These are phyloP conservation scores for Tilletia walkeri DNA, from an alignment of 1,284 basidiomycete genomes.

Conservation along the genomic window DNA sequence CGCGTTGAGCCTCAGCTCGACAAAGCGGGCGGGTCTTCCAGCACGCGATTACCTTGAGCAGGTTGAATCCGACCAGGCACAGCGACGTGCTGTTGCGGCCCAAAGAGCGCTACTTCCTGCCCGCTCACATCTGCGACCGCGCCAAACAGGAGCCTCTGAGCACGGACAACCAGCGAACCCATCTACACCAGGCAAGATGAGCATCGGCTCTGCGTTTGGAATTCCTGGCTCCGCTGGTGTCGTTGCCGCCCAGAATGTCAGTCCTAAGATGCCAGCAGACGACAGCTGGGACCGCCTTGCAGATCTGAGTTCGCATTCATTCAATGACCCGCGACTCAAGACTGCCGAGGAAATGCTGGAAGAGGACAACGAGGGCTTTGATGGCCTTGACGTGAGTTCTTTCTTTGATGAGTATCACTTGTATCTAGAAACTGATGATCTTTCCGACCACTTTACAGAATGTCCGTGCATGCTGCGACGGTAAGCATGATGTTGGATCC, in stretches of 20 bases:
- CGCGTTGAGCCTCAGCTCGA: conserved; percentile 15
- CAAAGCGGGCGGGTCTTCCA: conserved; percentile 18
- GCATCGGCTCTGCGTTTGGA: conserved; percentile 6
- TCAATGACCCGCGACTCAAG: conserved; percentile 37
- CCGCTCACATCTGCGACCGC: conserved; percentile 15
- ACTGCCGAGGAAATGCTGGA: conserved; percentile 58
- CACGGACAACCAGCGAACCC: not conserved
- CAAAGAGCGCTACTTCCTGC: not conserved
- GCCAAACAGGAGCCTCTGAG: not conserved
- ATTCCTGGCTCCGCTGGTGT: not conserved
- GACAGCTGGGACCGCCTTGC: conserved; percentile 3
- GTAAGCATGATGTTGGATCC: conserved; percentile 67
- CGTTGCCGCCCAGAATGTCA: too few relatives aligned
- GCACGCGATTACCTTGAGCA: conserved; percentile 17
- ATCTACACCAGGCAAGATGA: conserved; percentile 9
- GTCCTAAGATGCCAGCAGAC: not conserved
- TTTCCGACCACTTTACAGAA: conserved; percentile 21
- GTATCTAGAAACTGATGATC: not conserved
- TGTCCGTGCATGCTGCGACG: conserved; percentile 78
- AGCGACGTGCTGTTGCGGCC: not conserved
- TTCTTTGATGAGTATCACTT: conserved; percentile 62
- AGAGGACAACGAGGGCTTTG: conserved; percentile 77
- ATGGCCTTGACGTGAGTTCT: conserved; percentile 69
- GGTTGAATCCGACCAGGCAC: conserved; percentile 15
- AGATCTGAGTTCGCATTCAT: conserved; percentile 9